phyloP scores from a whole-genome alignment of 2,329 filamentous ascomycete genomes.

The Diaporthe sp. region DNA sequence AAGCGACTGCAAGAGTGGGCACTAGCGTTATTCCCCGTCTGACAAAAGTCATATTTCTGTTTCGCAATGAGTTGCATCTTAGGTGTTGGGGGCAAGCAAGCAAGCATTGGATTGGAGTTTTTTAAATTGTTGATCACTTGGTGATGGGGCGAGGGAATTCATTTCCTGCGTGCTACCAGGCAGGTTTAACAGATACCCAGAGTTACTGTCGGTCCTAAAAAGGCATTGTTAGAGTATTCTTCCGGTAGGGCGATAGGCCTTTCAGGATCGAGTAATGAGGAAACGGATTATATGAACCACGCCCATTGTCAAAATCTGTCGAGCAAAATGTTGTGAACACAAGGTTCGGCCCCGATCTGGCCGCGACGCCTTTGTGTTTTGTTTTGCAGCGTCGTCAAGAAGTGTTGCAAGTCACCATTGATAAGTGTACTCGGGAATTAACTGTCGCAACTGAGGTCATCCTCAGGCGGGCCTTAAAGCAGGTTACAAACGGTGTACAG shows the following conservation, averaged over 20 bases:
- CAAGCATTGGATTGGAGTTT: conserved; percentile 24
- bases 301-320: no score
- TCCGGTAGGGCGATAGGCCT: not conserved
- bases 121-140: not conserved
- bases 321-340: no score
- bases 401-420: no score
- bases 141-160: not conserved
- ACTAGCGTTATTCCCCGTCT: not conserved
- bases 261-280: not conserved
- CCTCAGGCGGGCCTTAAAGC: not conserved
- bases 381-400: not conserved
- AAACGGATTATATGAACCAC: not conserved
- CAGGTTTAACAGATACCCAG: conserved; percentile 18
- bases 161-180: not conserved
- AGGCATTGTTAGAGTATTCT: not conserved
- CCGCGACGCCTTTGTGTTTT: not conserved
- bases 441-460: no score
- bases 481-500: not conserved
- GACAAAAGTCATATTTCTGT: not conserved
- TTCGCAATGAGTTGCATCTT: conserved; percentile 17
- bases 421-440: no score
- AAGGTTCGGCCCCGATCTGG: not conserved
- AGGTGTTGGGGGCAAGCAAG: conserved; percentile 4
- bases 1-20: not conserved
- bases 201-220: not conserved